Base-by-base conservation (phyloP, 495 filamentous ascomycete genomes). In the Penicillium paradoxum region DNA sequence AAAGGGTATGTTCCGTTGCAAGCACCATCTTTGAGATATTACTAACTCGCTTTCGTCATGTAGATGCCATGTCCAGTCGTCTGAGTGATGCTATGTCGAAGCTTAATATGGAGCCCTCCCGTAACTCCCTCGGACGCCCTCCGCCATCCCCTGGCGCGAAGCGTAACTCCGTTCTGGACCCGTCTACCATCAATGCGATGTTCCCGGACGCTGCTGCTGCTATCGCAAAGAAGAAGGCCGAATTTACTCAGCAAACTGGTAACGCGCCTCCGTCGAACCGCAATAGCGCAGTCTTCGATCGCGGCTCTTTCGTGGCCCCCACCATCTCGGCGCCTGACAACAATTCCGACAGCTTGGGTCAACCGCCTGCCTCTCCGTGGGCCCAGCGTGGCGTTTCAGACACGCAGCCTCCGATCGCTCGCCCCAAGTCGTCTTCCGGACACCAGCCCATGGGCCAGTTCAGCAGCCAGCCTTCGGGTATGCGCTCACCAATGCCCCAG, bases 41-140 rank as follows among this genome's bases (percentile, higher is more conserved):
- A 46, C 59, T 60, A 47, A 62, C 49, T 22, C 42, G 8, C 29
- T 45, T 41, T 37, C 17, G 22, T 14, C 54, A 7, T 40, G 9
- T 59, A 97, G 93, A 97, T 79, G 89, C 92, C 37, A 97, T 97
- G 93, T 91, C 92, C 21, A 95, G 90, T 68, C 88, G 92, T 41
- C 72, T 97, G 72, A 97, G 84, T 67, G 93, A 96, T 79, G 93
- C 92, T n/a, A 96, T 97, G 91, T 87, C 81, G 63, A 97, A 97
- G 73, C 73, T 97, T 54, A 90, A 82, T 52, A 86, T 91, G 43
- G 90, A 91, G 50, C 86, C 83, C 42, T 86, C 89, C 58, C 85
- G 93, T 51, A 91, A 89, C 73, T 96, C 93, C 36, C 75, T 96
- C 57, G 85, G 86, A 46, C 79, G 80, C 53, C 87, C 89, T 55